Base-by-base conservation (phyloP, 345 rosid species). In the Linum tenue region DNA sequence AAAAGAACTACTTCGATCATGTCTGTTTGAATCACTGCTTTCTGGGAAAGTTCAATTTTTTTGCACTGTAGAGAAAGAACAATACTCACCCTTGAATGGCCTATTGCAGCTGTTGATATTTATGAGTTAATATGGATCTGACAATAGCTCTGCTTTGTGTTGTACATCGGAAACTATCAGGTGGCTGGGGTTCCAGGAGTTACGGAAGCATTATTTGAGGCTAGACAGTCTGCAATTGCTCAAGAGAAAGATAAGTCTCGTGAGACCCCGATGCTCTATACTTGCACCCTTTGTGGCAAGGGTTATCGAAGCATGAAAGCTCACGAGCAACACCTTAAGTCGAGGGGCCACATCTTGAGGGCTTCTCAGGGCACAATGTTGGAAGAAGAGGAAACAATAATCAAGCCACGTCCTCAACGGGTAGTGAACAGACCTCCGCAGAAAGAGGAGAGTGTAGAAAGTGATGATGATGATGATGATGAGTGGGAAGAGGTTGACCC, bases 141-240 rank as follows among this genome's bases (percentile, higher is more conserved):
- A 22, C 31, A 22, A 22, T 22, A 22, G 31, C 31, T 22, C 31
- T 22, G 31, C 31, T 22, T 22, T 22, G 31, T 22, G 31, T 40
- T 36, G 39, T 51, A 9, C 38, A 40, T 9, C 37, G 40, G 10
- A n/a, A 9, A 41, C 31, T 9, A 43, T 57, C 75, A 94, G 97
- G 85, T 94, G 3, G 97, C 97, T 71, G 97, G 96, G 59, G 97
- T 94, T 73, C 97, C 99, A 0, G 99, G 96, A 60, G 99, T 94
- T 78, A 90, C 92, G 1, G 89, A 88, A 76, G 88, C 85, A 1
- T 70, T 94, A 59, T 94, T 85, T 77, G 69, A 78, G 66, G 96
- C 96, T 5, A 85, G 87, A 75, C 95, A 94, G 73, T 73, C 82
- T 22, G 89, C 87, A 1, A 72, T 88, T 78, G 88, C 72, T 64